Base-by-base conservation (phyloP, 2,329 filamentous ascomycete genomes). In the Apiospora koreana region DNA sequence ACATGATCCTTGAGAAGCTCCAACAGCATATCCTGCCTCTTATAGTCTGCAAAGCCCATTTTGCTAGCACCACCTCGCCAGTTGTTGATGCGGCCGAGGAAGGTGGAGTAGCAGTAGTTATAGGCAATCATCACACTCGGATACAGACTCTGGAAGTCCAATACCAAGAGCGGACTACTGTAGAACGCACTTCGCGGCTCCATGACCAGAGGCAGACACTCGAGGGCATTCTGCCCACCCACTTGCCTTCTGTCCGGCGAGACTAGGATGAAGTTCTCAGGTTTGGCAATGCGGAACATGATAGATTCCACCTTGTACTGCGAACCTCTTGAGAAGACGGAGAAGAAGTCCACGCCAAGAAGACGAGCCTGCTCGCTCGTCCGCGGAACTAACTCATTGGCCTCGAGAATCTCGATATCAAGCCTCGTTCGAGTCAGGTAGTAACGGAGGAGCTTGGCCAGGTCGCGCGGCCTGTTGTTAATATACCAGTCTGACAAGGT, bases 91-190 rank as follows among this genome's bases (percentile, higher is more conserved):
- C 96, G 90, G 0, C 96, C 96, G 0, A 98, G 86, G 75, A 95
- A 99, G 0, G 96, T 99, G 0, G 96, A 98, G 79, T 99, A 99
- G 83, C 96, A 99, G 79, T 98, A 96, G 77, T 99, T 99, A 84
- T 99, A 98, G 0, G 96, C 96, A 78, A 99, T 98, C 94, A 99
- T 98, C 71, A 98, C 92, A 80, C 95, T 98, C 0, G 96, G 96
- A 74, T 99, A 99, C 65, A 99, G 83, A 71, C 94, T 97, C 78
- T 98, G 95, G 73, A 99, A 99, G 81, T 99, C 96, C 8, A 99
- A 86, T 0, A 99, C 96, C 3, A 99, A 79, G 0, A 99, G 80
- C 0, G 96, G 96, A 72, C 93, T 96, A 70, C 86, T 94, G 81
- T 99, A 99, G 78, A 99, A 97, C 8, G 91, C 93, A 74, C 95